Base-by-base conservation (phyloP, 148 eudicot species). In the Amaranthus cruentus region DNA sequence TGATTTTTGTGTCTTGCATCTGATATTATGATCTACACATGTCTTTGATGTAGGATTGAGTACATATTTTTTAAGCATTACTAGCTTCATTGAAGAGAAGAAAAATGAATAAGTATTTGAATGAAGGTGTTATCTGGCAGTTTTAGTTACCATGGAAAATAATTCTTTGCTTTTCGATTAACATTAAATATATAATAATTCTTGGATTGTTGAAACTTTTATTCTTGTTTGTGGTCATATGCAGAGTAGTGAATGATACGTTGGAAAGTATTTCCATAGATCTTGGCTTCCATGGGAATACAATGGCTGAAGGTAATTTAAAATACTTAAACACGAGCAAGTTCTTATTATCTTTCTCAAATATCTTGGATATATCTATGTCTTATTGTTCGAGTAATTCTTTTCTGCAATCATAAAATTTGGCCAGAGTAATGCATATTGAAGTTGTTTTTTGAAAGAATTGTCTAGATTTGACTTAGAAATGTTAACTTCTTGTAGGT, bases 241-340 rank as follows among this genome's bases (percentile, higher is more conserved):
- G 81, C 85, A 93, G 98, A 80, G 97, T 93, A 55, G 92, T 93
- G 58, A 93, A 93, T 84, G 95, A 87, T 47, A 89, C 97, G 12
- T 81, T 93, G 42, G 95, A 93, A 78, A 91, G 90, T 82, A 93
- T 91, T 68, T 88, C 98, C 7, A 4, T 80, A 15, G 98, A 91
- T 83, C 88, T 93, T 74, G 92, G 92, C 75, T 93, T 93, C 75
- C 80, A 79, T 59, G 98, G 98, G 74, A 81, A 68, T 77, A 89
- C 95, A 54, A 49, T 93, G 68, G 85, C 92, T 73, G 98, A 93
- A 89, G 98, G 98, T 93, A 84, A 69, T 70, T 58, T 43, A 47
- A 38, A 50, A 46, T 47, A 52, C n/a, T 77, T 61, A 54, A 28
- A 51, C 48, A 64, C 2, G 1, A 43, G 8, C 7, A 62, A 44